Conservation (phyloP, 169 alveolate species). For the Plasmodium sp. region DNA sequence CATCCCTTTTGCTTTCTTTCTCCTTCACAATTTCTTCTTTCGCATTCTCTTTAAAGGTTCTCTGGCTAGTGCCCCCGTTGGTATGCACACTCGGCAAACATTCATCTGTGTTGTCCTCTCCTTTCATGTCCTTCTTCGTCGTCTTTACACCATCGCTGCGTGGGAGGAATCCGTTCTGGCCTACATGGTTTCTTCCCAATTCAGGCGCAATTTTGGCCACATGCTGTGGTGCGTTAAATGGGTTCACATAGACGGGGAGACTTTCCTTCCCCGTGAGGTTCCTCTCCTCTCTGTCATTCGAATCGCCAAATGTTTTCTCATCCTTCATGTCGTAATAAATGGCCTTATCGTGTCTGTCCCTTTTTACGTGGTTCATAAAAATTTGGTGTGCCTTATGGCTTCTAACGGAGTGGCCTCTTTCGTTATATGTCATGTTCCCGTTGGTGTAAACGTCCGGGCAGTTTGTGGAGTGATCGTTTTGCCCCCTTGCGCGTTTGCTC, state of each 20-base stretch:
- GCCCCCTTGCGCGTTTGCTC: background rate
- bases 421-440: background rate
- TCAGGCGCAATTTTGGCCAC: background rate
- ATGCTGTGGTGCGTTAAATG: background rate
- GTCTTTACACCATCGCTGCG: background rate
- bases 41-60: background rate
- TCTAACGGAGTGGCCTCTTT: background rate
- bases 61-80: background rate
- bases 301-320: background rate
- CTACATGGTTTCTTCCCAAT: background rate
- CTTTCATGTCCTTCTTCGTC: background rate
- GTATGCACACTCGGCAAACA: background rate
- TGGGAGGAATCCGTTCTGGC: background rate
- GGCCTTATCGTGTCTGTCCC: background rate
- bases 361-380: background rate
- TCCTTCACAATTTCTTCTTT: background rate
- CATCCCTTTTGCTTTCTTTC: background rate
- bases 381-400: background rate
- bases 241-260: background rate
- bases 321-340: background rate
- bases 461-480: background rate
- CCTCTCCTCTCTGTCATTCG: background rate
- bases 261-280: background rate
- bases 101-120: background rate
- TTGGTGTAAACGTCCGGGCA: background rate